Percentiles rank a stretch among this genome's conserved stretches.
phyloP scores from a whole-genome alignment of 2,329 filamentous ascomycete species.

The Grosmannia huntii region DNA sequence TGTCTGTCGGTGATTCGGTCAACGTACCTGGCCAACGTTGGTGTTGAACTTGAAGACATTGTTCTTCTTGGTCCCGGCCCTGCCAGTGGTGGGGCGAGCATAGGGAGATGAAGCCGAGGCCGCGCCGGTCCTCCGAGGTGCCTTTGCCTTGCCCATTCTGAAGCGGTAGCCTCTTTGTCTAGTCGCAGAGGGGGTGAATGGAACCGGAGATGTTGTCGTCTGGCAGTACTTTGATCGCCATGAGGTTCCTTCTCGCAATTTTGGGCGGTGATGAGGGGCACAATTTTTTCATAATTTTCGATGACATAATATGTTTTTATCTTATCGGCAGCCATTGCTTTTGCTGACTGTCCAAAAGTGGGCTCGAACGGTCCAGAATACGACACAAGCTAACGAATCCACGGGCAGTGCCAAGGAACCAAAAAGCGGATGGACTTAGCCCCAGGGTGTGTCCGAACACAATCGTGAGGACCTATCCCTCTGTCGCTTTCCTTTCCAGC shows the following conservation, averaged over 20 bases:
- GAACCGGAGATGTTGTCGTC: background rate
- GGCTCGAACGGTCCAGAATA: background rate
- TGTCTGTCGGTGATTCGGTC: background rate
- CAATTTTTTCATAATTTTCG: background rate
- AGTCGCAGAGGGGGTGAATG: background rate
- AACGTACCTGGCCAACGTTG: constrained; percentile 49
- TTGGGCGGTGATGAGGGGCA: constrained; percentile 14
- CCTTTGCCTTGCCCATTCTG: constrained; percentile 28
- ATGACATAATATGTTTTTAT: constrained; percentile 2
- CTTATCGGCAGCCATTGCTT: constrained; percentile 3
- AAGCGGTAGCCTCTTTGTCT: background rate
- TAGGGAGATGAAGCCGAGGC: constrained; percentile 21
- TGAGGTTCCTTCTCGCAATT: background rate
- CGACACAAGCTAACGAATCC: too few relatives aligned
- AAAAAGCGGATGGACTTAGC: too few relatives aligned
- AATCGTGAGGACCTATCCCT: too few relatives aligned
- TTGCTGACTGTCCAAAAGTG: background rate
- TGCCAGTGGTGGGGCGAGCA: constrained; percentile 14
- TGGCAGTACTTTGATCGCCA: background rate
- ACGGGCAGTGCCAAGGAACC: too few relatives aligned
- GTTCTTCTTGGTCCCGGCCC: constrained; percentile 36
- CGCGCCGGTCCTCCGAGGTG: constrained; percentile 22
- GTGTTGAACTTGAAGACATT: constrained; percentile 98
- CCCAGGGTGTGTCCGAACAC: too few relatives aligned
- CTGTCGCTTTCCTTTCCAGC: too few relatives aligned